Evolutionary conservation across 768 basidiomycete genomes (phyloP), one percentile per base, ranked within the genome.

Genomic region (Rubroboletus pulcherrimus): DNA sequence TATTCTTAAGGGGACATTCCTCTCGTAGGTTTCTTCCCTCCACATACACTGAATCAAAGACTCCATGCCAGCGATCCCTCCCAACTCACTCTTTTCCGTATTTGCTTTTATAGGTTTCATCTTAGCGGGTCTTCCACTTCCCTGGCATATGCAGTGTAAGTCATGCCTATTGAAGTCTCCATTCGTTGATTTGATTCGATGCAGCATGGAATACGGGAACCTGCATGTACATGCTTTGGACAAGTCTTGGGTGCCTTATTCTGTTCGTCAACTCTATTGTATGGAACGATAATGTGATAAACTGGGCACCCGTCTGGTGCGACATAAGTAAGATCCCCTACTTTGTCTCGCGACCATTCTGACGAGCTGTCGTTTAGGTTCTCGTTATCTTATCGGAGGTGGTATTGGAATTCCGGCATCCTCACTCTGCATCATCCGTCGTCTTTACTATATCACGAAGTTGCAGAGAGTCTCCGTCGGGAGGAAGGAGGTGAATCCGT

Each of bases 351-450:
- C 1, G n/a, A 33, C 41, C 11, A 31, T 42, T 34, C 49, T 52
- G 17, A 56, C 3, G 17, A 31, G 2, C 7, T 19, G 15, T n/a
- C 17, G 15, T 35, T 17, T 49, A 78, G 80, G 81, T 4, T 56
- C 80, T 19, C 73, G 74, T 34, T 71, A 84, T 59, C 66, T 79
- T n/a, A 55, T 80, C 30, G 79, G 77, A 17, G 60, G 67, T 24
- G 3, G 11, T 14, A 11, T 41, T 12, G 84, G 75, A 1, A 74
- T 84, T 55, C 81, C 83, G 5, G 78, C 80, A 2, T 73, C 79
- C 9, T 80, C 79, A 4, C 72, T 84, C 5, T 82, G 80, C 65
- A 85, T 84, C 65, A 82, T 81, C 62, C 78, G 81, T n/a, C 79
- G 85, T 15, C 77, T 89, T 7, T 87, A 85, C 67, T 71, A 77